These are phyloP conservation scores for Lyophyllum shimeji DNA, from an alignment of 768 basidiomycete species.

Conservation along the genomic window DNA sequence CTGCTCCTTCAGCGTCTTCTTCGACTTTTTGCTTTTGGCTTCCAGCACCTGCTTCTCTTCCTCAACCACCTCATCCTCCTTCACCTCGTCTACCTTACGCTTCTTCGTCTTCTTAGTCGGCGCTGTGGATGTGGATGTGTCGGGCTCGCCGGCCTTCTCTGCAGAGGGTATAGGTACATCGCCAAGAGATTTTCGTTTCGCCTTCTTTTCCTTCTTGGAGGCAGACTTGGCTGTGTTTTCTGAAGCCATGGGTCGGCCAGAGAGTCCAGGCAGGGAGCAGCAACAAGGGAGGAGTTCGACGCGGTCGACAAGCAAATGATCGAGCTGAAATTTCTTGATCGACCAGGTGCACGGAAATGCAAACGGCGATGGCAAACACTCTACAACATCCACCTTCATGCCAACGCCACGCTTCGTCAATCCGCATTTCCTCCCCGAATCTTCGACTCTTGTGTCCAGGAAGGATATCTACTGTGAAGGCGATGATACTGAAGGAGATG, in stretches of 20 bases:
- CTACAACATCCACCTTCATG: slow-evolving; percentile 15
- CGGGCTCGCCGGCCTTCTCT: slow-evolving; percentile 9
- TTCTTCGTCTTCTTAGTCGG: slow-evolving; percentile 22
- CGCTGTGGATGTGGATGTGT: not conserved
- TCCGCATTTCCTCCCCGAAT: slow-evolving; percentile 40
- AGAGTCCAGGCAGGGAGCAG: not conserved
- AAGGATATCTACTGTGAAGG: slow-evolving; percentile 20
- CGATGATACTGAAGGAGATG: not conserved
- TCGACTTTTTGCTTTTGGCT: slow-evolving; percentile 3
- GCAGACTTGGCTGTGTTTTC: slow-evolving; percentile 14
- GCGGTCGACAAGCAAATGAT: slow-evolving; percentile 2
- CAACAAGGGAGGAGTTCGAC: slow-evolving; percentile 1
- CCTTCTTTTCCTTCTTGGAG: slow-evolving; percentile 23
- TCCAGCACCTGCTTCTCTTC: not conserved
- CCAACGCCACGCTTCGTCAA: slow-evolving; percentile 42
- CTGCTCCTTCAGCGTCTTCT: slow-evolving; percentile 13
- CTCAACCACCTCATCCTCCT: slow-evolving; percentile 11
- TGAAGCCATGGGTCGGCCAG: slow-evolving; percentile 14
- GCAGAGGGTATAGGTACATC: slow-evolving; percentile 3
- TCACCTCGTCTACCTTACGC: slow-evolving; percentile 20
- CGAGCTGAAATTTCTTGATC: slow-evolving; percentile 16
- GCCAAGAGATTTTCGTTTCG: slow-evolving; percentile 21
- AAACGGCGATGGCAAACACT: slow-evolving; percentile 13
- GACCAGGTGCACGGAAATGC: slow-evolving; percentile 15
- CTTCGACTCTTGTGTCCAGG: slow-evolving; percentile 35